These are phyloP conservation scores for Onygenales sp. DNA, from an alignment of 2,329 filamentous ascomycete genomes.

Conservation along the genomic window DNA sequence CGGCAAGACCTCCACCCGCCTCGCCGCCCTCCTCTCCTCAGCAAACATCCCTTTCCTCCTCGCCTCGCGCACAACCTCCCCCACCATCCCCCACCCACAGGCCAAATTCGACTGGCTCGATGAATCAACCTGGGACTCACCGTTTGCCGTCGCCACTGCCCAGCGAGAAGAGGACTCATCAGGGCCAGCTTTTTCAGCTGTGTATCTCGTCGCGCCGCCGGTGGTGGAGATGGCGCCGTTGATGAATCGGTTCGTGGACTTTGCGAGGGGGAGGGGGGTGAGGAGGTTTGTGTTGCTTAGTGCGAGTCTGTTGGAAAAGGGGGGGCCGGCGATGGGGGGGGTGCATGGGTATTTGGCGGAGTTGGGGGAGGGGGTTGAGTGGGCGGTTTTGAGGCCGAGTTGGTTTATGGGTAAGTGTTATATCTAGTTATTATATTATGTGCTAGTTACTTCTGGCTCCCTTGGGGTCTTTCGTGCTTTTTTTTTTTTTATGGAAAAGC, in stretches of 20 bases:
- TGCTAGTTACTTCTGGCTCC: not conserved
- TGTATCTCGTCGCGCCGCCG: constrained; percentile 36
- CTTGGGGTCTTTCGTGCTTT: no score
- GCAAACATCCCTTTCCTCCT: constrained; percentile 5
- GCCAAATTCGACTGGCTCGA: constrained; percentile 8
- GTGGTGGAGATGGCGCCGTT: constrained; percentile 21
- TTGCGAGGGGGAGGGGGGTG: constrained; percentile 28
- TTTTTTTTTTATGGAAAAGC: not conserved
- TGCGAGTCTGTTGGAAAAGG: constrained; percentile 27
- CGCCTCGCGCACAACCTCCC: constrained; percentile 1
- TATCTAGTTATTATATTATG: not conserved
- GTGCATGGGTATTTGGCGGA: constrained; percentile 31
- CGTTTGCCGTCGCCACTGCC: constrained; percentile 1
- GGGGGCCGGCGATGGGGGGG: constrained; percentile 26
- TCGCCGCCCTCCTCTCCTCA: constrained; percentile 2
- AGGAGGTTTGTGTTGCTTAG: constrained; percentile 40
- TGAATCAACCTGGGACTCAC: constrained; percentile 2
- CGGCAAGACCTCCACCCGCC: constrained; percentile 5
- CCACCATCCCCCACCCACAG: not conserved
- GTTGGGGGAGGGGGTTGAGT: constrained; percentile 27
- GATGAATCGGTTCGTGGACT: constrained; percentile 36
- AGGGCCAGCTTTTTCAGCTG: constrained; percentile 13
- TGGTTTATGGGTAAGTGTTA: constrained; percentile 38
- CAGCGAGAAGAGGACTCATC: not conserved
- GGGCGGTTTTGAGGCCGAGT: constrained; percentile 36